phyloP scores from a whole-genome alignment of 2,329 filamentous ascomycete genomes.

The Thelonectria discophora region DNA sequence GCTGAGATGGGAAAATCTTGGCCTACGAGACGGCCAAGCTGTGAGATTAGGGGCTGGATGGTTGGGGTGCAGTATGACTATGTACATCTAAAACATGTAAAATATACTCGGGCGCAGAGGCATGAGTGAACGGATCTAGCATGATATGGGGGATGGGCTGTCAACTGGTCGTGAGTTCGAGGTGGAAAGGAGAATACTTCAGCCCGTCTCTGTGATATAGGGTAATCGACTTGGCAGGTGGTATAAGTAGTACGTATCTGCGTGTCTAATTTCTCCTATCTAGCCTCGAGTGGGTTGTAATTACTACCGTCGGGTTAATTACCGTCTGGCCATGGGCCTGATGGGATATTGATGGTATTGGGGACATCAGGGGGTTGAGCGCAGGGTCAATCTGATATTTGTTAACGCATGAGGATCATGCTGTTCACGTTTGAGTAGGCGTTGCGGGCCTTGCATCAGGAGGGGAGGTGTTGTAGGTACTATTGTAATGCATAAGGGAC shows the following conservation, averaged over 20 bases:
- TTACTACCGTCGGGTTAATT: constrained; percentile 2
- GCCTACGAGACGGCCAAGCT: background rate
- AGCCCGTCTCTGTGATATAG: constrained; percentile 2
- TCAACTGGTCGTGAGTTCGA: no score
- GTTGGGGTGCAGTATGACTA: constrained; percentile 19
- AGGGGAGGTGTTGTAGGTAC: no score
- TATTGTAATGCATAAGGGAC: no score
- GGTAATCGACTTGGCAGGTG: background rate
- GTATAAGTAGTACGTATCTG: no score
- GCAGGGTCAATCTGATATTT: background rate
- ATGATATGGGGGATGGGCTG: background rate
- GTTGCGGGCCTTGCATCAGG: background rate
- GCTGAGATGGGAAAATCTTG: background rate
- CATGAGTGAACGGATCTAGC: constrained; percentile 12
- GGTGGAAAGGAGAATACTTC: no score
- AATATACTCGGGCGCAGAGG: constrained; percentile 34
- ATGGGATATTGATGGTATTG: background rate
- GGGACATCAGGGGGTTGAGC: no score
- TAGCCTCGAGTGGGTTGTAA: constrained; percentile 4
- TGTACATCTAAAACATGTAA: constrained; percentile 43
- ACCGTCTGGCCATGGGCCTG: background rate
- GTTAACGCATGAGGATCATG: background rate
- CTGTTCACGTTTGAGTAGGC: background rate
- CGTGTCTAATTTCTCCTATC: background rate
- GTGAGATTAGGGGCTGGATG: background rate